Evolutionary conservation across 2,329 filamentous ascomycete species (phyloP).

Genomic region (Sporothrix schenckii): DNA sequence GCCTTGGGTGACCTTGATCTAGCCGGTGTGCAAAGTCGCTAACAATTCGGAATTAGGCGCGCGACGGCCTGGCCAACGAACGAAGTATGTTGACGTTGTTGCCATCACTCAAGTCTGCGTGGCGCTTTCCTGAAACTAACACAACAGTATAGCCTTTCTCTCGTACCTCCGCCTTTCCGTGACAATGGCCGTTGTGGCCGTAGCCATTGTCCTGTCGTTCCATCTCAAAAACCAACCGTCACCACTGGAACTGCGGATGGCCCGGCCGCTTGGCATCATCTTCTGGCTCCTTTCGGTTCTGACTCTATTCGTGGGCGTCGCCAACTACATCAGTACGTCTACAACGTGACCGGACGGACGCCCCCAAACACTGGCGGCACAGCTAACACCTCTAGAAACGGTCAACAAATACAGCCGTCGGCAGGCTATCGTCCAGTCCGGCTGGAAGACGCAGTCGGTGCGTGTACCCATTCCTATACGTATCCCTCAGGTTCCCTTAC

Average conservation of each 20-base stretch:
- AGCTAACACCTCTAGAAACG: constrained; percentile 51
- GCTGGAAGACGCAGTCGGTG: constrained; percentile 88
- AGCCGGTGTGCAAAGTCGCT: constrained; percentile 35
- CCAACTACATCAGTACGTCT: constrained; percentile 77
- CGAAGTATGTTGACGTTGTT: constrained; percentile 54
- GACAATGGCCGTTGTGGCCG: constrained; percentile 86
- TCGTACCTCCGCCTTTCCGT: constrained; percentile 87
- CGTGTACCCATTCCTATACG: constrained; percentile 36
- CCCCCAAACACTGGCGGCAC: too few relatives aligned
- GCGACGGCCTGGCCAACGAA: constrained; percentile 80
- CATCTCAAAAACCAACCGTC: constrained; percentile 78
- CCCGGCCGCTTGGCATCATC: constrained; percentile 79
- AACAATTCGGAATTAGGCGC: constrained; percentile 23
- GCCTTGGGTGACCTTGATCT: background rate
- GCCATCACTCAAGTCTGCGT: background rate
- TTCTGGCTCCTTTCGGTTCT: constrained; percentile 83
- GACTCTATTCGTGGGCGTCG: constrained; percentile 76
- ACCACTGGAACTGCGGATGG: constrained; percentile 71
- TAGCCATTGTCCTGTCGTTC: constrained; percentile 91
- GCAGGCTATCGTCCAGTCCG: constrained; percentile 84
- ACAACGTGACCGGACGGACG: background rate
- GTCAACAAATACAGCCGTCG: constrained; percentile 79
- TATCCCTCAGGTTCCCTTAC: background rate
- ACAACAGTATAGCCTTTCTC: constrained; percentile 64
- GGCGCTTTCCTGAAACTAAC: background rate